Base-by-base conservation (phyloP, 1,284 basidiomycete genomes). In the Pseudozyma hubeiensis region DNA sequence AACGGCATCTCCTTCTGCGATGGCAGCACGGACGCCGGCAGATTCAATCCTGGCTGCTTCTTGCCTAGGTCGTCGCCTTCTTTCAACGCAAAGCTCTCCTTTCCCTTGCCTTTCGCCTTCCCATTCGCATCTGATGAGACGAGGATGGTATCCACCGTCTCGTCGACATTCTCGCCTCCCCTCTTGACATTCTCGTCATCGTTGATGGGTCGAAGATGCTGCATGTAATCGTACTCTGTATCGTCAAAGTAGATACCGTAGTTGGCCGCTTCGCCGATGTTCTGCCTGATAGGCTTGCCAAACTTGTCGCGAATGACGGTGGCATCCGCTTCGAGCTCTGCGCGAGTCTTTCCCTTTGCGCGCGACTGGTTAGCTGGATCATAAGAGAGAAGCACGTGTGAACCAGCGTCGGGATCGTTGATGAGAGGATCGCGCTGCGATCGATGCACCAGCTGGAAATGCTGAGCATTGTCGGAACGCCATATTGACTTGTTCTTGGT, bases 151-250 rank as follows among this genome's bases (percentile, higher is more conserved):
- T 77, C 77, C 31, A 77, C 67, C 11, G 77, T 64, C 46, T 80
- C 80, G 44, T 82, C 82, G 17, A 76, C 73, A 47, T 65, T 65
- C 39, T 77, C 68, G 33, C 81, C 81, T 37, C 81, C 81, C 10
- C 74, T 51, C 45, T 69, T 69, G 31, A 67, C 66, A 43, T 82
- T 80, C 17, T 80, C 72, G 17, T 67, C 60, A 35, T 80, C 81
- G 3, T 75, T 66, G 48, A 83, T 78, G 6, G 79, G 66, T 8
- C 81, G 74, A 31, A 99, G 88, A 86, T 99, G 97, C 85, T 96
- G 92, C 93, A 98, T 96, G 87, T 99, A 99, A 85, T 99, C 93
- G 87, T 99, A 99, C 60, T 93, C 89, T n/a, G 93, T 93, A 82
- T 99, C 96, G 86, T 99, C 95, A 86, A 90, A 99, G 86, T 94